Evolutionary conservation across 2,329 filamentous ascomycete genomes (phyloP).

Genomic region (Fusarium sp.): DNA sequence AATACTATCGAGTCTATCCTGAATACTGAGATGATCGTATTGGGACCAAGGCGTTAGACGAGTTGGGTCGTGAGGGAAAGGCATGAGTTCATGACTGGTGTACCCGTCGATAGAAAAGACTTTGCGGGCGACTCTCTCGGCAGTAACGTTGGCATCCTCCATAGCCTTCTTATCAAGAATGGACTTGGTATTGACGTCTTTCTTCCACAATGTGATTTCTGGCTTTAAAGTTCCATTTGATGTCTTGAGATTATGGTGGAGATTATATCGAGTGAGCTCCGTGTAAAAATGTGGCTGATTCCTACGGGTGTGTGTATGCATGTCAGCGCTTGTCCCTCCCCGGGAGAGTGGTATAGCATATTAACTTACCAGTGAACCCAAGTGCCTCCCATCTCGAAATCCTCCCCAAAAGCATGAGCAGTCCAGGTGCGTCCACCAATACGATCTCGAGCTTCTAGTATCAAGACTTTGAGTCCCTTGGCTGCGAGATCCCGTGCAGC

Average conservation of each 20-base stretch:
- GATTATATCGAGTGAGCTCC: background rate
- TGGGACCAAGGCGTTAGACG: background rate
- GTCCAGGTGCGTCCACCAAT: slow-evolving; percentile 59
- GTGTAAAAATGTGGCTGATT: slow-evolving; percentile 1
- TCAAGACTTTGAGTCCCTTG: slow-evolving; percentile 45
- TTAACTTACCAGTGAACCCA: slow-evolving; percentile 51
- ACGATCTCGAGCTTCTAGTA: slow-evolving; percentile 55
- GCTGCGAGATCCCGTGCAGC: slow-evolving; percentile 21
- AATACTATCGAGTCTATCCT: background rate
- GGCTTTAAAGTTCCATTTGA: background rate
- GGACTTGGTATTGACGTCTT: background rate
- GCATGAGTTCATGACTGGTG: background rate
- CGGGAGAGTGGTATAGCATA: background rate
- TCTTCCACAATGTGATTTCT: background rate
- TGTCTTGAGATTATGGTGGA: background rate
- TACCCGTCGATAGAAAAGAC: background rate
- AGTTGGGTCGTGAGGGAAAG: background rate
- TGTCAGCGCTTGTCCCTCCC: too few species aligned
- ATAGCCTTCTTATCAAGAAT: background rate
- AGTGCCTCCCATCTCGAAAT: slow-evolving; percentile 58
- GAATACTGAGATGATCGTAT: background rate
- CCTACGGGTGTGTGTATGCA: slow-evolving; percentile 21
- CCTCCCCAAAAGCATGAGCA: slow-evolving; percentile 49
- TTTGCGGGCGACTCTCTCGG: background rate
- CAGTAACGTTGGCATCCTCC: too few species aligned